Conservation (phyloP, 257 asterid genomes). For the Jacaranda copaia region DNA sequence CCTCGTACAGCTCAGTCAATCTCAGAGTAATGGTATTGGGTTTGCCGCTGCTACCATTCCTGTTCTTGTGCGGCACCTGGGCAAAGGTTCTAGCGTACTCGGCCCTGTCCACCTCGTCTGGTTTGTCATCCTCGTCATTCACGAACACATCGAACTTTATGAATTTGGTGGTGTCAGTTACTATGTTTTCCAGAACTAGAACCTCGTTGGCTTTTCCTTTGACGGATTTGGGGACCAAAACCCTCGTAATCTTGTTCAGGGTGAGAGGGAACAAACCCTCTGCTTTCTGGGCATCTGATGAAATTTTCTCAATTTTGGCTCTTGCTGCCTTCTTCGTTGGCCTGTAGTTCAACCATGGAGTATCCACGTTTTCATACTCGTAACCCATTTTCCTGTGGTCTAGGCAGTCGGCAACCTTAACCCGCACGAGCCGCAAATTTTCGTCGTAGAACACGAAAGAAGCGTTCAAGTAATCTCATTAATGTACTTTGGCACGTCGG, state of each 20-base stretch:
- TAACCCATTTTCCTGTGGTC: constrained; percentile 34
- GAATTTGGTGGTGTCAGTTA: constrained; percentile 24
- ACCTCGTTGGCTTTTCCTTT: constrained; percentile 25
- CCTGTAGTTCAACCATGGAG: constrained; percentile 40
- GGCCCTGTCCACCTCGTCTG: constrained; percentile 40
- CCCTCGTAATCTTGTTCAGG: neutral
- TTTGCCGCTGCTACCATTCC: neutral
- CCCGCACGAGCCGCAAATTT: constrained; percentile 39
- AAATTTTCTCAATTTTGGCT: neutral
- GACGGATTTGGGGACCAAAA: too few species aligned
- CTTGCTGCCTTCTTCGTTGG: constrained; percentile 32
- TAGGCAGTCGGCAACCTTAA: constrained; percentile 31
- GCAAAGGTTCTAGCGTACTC: constrained; percentile 39
- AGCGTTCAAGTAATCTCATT: constrained; percentile 33
- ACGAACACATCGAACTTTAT: constrained; percentile 39
- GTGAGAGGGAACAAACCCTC: neutral
- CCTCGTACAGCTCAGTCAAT: constrained; percentile 39
- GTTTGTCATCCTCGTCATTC: constrained; percentile 39
- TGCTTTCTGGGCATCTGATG: neutral
- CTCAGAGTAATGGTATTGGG: constrained; percentile 25
- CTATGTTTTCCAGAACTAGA: constrained; percentile 16
- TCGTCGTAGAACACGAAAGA: constrained; percentile 41
- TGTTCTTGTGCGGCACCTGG: constrained; percentile 38
- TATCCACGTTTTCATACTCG: constrained; percentile 32
- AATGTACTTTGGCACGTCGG: constrained; percentile 7